Conservation (phyloP, 257 asterid genomes). For the Gentiana dahurica region DNA sequence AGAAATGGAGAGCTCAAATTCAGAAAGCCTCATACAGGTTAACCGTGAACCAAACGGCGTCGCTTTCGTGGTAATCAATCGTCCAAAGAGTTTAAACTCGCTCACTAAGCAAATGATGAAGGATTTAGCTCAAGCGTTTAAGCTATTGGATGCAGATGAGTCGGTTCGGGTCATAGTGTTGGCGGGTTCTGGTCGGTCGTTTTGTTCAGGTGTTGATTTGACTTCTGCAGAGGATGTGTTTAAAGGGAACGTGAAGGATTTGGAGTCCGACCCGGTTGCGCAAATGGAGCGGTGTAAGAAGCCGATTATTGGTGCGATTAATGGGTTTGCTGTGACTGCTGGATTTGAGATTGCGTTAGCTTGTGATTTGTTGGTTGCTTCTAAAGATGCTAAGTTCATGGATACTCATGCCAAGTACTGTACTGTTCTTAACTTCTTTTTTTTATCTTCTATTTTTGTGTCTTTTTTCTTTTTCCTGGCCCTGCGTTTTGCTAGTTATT, state of each 20-base stretch:
- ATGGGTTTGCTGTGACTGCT: conserved; percentile 90
- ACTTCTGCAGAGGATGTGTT: conserved; percentile 90
- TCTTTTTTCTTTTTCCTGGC: not conserved
- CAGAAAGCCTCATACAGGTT: conserved; percentile 53
- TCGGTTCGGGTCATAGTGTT: conserved; percentile 61
- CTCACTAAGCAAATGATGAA: conserved; percentile 59
- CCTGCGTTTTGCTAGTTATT: too few relatives aligned
- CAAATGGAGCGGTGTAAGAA: conserved; percentile 84
- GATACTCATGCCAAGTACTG: conserved; percentile 86
- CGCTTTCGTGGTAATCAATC: conserved; percentile 59
- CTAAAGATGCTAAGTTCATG: conserved; percentile 80
- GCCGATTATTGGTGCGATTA: conserved; percentile 83
- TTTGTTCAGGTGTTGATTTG: conserved; percentile 92
- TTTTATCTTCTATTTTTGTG: not conserved
- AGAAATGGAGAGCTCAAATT: conserved; percentile 38
- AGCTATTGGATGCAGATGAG: conserved; percentile 37
- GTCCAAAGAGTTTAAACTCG: conserved; percentile 78
- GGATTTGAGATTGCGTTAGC: conserved; percentile 93
- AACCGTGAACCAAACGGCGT: conserved; percentile 48
- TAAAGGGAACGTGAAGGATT: conserved; percentile 74
- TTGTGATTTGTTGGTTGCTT: conserved; percentile 79
- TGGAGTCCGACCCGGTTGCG: conserved; percentile 66
- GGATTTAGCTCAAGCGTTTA: conserved; percentile 54
- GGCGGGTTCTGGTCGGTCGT: conserved; percentile 74
- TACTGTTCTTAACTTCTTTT: not conserved